Percentiles rank a stretch among this genome's conserved stretches.
phyloP scores from a whole-genome alignment of 129 eudicot species.

The Glebionis coronaria region DNA sequence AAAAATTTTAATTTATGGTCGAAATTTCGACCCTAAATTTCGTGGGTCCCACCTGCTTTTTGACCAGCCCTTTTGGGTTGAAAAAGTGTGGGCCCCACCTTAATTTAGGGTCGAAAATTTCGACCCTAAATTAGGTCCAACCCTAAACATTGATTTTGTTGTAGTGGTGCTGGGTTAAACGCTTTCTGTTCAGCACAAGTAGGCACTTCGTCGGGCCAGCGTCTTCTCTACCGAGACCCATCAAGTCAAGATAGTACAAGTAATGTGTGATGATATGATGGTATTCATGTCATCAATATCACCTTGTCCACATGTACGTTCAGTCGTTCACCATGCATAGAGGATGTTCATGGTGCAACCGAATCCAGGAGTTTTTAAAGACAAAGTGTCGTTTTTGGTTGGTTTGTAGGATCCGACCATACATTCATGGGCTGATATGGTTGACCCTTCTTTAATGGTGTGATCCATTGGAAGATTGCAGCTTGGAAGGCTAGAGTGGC shows the following conservation, averaged over 20 bases:
- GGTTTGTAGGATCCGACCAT: slow-evolving; percentile 90
- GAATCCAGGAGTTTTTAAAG: slow-evolving; percentile 68
- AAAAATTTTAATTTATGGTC: too few relatives aligned
- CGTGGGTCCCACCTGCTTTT: too few relatives aligned
- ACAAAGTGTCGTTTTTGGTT: slow-evolving; percentile 76
- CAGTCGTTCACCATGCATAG: too few relatives aligned
- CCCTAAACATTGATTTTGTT: too few relatives aligned
- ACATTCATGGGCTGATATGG: slow-evolving; percentile 80
- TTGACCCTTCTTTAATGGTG: slow-evolving; percentile 65
- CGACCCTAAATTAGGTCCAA: too few relatives aligned
- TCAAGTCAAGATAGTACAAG: slow-evolving; percentile 73
- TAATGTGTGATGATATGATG: slow-evolving; percentile 73
- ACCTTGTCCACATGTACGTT: slow-evolving; percentile 75
- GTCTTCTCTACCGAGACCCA: slow-evolving; percentile 82
- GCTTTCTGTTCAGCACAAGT: slow-evolving; percentile 67
- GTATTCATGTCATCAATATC: slow-evolving; percentile 70
- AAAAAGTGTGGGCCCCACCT: too few relatives aligned
- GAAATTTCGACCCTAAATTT: too few relatives aligned
- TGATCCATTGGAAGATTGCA: slow-evolving; percentile 90
- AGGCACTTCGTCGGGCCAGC: slow-evolving; percentile 75
- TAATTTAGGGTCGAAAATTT: too few relatives aligned
- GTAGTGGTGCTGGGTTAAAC: slow-evolving; percentile 72
- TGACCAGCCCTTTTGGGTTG: too few relatives aligned
- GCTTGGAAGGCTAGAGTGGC: slow-evolving; percentile 95
- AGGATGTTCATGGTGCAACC: slow-evolving; percentile 87